Evolutionary conservation across 805 yeast genomes (phyloP).

Genomic region (Jamesozyma rosinii): DNA sequence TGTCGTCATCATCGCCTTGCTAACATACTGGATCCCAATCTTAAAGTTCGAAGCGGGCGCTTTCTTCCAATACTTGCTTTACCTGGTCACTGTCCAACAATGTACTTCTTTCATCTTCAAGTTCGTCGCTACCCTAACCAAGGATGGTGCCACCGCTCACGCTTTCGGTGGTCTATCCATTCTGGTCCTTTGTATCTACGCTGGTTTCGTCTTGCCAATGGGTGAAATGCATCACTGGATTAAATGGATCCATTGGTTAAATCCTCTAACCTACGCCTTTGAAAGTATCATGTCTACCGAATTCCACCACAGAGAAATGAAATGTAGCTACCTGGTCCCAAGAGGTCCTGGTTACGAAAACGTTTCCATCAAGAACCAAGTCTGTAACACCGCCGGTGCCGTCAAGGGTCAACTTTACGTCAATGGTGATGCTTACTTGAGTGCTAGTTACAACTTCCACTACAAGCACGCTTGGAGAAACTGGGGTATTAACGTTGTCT

Average conservation of each 20-base stretch:
- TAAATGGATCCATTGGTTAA: conserved; percentile 44
- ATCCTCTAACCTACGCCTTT: conserved; percentile 41
- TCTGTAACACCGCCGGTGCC: conserved; percentile 49
- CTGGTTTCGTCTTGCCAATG: conserved; percentile 42
- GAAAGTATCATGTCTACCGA: conserved; percentile 51
- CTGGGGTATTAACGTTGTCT: conserved; percentile 47
- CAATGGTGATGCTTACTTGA: conserved; percentile 43
- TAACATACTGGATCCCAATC: conserved; percentile 46
- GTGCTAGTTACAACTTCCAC: conserved; percentile 33
- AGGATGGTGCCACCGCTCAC: conserved; percentile 47
- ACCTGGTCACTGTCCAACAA: conserved; percentile 39
- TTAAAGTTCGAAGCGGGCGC: conserved; percentile 46
- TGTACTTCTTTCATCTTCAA: conserved; percentile 47
- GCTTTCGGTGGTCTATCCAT: conserved; percentile 47
- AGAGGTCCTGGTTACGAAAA: conserved; percentile 45
- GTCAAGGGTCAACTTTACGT: conserved; percentile 37
- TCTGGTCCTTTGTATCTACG: conserved; percentile 48
- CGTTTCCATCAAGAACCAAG: conserved; percentile 32
- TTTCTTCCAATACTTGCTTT: conserved; percentile 42
- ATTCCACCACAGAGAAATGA: conserved; percentile 44
- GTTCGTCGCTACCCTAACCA: conserved; percentile 44
- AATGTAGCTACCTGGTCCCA: conserved; percentile 44
- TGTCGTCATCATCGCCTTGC: conserved; percentile 38
- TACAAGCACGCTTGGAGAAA: conserved; percentile 50
- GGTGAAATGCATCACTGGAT: conserved; percentile 53